phyloP scores from a whole-genome alignment of 148 eudicot genomes.

The Diospyros lotus region DNA sequence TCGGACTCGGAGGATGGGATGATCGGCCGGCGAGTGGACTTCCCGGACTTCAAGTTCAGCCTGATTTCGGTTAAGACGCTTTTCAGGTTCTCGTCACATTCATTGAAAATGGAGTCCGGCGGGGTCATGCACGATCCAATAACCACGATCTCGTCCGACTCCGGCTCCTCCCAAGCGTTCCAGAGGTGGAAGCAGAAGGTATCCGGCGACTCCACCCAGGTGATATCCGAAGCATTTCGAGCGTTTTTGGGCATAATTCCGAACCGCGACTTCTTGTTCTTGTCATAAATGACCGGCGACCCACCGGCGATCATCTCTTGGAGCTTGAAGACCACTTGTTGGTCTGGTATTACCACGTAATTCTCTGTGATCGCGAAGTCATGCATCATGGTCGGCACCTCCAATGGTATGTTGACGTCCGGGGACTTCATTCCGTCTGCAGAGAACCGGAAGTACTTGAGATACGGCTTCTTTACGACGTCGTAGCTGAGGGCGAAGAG shows the following conservation, averaged over 20 bases:
- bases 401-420: slow-evolving; percentile 45
- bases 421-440: slow-evolving; percentile 40
- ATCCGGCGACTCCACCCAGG: slow-evolving; percentile 48
- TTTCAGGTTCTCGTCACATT: slow-evolving; percentile 36
- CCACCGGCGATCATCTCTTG: slow-evolving; percentile 55
- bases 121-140: slow-evolving; percentile 82
- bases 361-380: slow-evolving; percentile 69
- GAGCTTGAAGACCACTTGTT: slow-evolving; percentile 57
- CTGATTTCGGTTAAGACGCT: slow-evolving; percentile 58
- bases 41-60: slow-evolving; percentile 43
- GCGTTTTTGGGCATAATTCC: slow-evolving; percentile 45
- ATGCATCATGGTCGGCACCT: slow-evolving; percentile 61
- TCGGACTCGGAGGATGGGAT: slow-evolving; percentile 15
- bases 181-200: slow-evolving; percentile 66
- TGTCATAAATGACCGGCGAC: slow-evolving; percentile 53
- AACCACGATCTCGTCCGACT: slow-evolving; percentile 43
- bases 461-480: slow-evolving; percentile 45
- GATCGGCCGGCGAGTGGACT: slow-evolving; percentile 33
- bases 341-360: slow-evolving; percentile 55
- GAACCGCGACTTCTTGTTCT: slow-evolving; percentile 44
- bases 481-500: slow-evolving; percentile 63
- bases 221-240: slow-evolving; percentile 21
- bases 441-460: slow-evolving; percentile 50
- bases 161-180: slow-evolving; percentile 71
- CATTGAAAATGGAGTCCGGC: slow-evolving; percentile 66